Conservation (phyloP, 169 alveolate genomes). For the Eimeria necatrix region DNA sequence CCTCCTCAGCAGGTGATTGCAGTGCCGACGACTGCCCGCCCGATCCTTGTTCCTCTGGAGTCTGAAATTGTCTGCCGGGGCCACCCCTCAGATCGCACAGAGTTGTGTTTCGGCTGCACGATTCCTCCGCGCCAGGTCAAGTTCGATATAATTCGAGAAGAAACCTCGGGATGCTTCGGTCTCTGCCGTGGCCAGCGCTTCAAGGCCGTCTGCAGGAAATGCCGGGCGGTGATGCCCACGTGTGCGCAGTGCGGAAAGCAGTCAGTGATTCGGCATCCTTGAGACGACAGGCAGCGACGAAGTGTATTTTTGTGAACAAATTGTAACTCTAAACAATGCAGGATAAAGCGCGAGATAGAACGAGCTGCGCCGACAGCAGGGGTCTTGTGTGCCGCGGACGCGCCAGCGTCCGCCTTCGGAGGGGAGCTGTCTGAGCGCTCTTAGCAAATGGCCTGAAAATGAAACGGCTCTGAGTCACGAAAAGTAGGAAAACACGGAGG, state of each 20-base stretch:
- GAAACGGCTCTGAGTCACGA: too few relatives aligned
- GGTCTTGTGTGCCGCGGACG: too few relatives aligned
- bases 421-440: too few relatives aligned
- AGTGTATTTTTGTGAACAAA: not conserved
- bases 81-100: slow-evolving; percentile 54
- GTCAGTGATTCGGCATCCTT: slow-evolving; percentile 66
- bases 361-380: too few relatives aligned
- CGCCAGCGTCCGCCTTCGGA: too few relatives aligned
- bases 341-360: not conserved
- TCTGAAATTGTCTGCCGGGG: slow-evolving; percentile 65
- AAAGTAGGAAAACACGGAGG: too few relatives aligned
- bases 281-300: not conserved
- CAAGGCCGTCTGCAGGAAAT: slow-evolving; percentile 72
- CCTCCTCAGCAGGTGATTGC: not conserved
- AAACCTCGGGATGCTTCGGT: slow-evolving; percentile 2
- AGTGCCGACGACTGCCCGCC: not conserved
- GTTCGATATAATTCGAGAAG: slow-evolving; percentile 54
- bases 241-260: slow-evolving; percentile 70
- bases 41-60: slow-evolving; percentile 20
- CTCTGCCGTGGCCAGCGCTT: slow-evolving; percentile 22
- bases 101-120: slow-evolving; percentile 40
- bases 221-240: slow-evolving; percentile 36
- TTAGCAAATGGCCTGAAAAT: too few relatives aligned
- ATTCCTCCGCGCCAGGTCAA: slow-evolving; percentile 71
- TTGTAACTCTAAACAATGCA: not conserved